Base-by-base conservation (phyloP, 352 stramenopile species). In the Phytophthora cactorum region DNA sequence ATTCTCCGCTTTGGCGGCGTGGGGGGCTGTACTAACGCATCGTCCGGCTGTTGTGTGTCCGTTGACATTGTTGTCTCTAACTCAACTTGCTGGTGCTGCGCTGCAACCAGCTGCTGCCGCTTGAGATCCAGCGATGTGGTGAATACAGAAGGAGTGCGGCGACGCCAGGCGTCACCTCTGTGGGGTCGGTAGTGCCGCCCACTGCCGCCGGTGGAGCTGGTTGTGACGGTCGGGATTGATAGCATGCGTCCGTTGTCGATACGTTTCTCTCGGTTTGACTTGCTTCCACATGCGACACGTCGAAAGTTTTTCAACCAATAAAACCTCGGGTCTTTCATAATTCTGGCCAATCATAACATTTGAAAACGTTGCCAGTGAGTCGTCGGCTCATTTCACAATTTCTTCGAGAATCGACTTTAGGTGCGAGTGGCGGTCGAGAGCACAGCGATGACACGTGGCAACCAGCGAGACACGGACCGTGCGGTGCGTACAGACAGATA, bases 401-500 rank as follows among this genome's bases (percentile, higher is more conserved):
- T 66, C 58, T 58, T 72, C 52, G 17, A 56, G 25, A 50, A 57
- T n/a, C 36, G 12, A 11, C 5, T 17, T n/a, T 10, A 54, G 29
- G 22, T 27, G 6, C 15, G 47, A 53, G 43, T 28, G 17, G 44
- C 41, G 44, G 22, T 32, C 28, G 41, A n/a, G 12, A 46, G 17
- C 3, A 29, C 25, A 53, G 43, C 43, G 34, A 93, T 95, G 86
- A 86, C 83, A 38, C 86, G 86, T 66, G 86, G 86, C n/a, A 92
- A 95, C 74, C 86, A 95, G 72, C 80, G 86, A 59, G 86, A 95
- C 56, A 63, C 62, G 43, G 86, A 95, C 55, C 86, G 86, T 46
- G 83, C 81, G 53, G 86, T 95, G 68, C 34, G 80, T 80, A 41
- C 32, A 50, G 9, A 25, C 4, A 10, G 28, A 43, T 17, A 22